A percentile compares a stretch with the other conserved stretches of the same genome.
These are phyloP conservation scores for Candida nemodendra DNA, from an alignment of 805 yeast species.

Conservation along the genomic window DNA sequence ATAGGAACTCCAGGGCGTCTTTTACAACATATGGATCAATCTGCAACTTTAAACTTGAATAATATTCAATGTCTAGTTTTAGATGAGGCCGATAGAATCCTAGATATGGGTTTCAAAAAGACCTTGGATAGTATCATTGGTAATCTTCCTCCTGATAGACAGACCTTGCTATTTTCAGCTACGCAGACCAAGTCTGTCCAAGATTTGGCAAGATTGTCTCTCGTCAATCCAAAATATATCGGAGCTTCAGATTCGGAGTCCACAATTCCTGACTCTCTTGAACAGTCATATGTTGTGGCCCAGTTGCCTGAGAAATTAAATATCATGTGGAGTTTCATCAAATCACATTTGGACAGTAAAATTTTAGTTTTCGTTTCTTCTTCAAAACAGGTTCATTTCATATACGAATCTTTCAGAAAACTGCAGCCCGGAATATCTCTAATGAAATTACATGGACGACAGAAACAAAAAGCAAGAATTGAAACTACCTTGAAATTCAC, in stretches of 20 bases:
- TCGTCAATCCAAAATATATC: constrained; percentile 60
- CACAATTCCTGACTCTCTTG: constrained; percentile 75
- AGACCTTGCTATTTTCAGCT: constrained; percentile 82
- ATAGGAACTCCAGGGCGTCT: constrained; percentile 92
- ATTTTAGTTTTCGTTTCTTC: constrained; percentile 83
- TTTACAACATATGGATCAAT: constrained; percentile 87
- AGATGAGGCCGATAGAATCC: constrained; percentile 90
- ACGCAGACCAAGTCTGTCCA: constrained; percentile 82
- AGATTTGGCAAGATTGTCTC: constrained; percentile 78
- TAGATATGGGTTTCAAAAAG: constrained; percentile 90
- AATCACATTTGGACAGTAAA: constrained; percentile 76
- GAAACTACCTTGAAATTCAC: constrained; percentile 80
- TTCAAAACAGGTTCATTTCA: constrained; percentile 87
- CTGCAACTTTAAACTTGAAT: constrained; percentile 71
- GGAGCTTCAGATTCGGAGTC: constrained; percentile 39
- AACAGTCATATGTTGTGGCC: constrained; percentile 76
- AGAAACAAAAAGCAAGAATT: constrained; percentile 83
- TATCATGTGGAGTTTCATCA: constrained; percentile 79
- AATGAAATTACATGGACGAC: constrained; percentile 83
- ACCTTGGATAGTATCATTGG: constrained; percentile 78
- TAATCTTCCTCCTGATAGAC: constrained; percentile 77
- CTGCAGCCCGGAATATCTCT: constrained; percentile 90
- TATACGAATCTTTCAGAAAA: constrained; percentile 81
- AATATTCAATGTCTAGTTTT: constrained; percentile 76
- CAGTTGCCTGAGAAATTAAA: constrained; percentile 81